Evolutionary conservation across 2,329 filamentous ascomycete genomes (phyloP).

Genomic region (Aspergillus spinulosporus): DNA sequence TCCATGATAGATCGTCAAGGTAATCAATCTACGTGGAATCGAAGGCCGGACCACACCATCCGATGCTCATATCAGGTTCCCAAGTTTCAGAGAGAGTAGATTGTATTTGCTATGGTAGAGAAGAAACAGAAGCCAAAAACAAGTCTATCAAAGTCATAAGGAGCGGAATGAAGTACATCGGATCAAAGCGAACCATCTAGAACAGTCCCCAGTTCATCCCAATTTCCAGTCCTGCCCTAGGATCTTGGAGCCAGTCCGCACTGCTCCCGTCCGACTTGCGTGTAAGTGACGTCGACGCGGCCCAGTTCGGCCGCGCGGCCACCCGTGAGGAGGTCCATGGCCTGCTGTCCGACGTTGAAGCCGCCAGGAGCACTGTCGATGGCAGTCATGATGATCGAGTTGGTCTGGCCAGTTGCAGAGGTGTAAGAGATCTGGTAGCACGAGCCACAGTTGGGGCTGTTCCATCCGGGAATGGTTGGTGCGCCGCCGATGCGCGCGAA

Average conservation of each 20-base stretch:
- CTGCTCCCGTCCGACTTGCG: slow-evolving; percentile 21
- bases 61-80: too few species aligned
- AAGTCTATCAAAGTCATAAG: neutral
- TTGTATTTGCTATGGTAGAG: too few species aligned
- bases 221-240: neutral
- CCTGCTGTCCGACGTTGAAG: slow-evolving; percentile 52
- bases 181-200: neutral
- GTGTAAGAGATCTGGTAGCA: slow-evolving; percentile 55
- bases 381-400: slow-evolving; percentile 50
- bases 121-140: neutral
- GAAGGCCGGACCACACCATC: too few species aligned
- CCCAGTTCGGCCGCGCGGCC: slow-evolving; percentile 47
- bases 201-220: neutral
- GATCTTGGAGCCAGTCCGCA: slow-evolving; percentile 12
- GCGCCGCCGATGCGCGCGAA: slow-evolving; percentile 55
- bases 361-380: slow-evolving; percentile 49
- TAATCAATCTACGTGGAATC: too few species aligned
- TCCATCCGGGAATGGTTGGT: slow-evolving; percentile 50
- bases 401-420: slow-evolving; percentile 33
- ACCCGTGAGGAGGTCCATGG: slow-evolving; percentile 53
- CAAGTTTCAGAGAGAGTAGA: too few species aligned
- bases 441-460: slow-evolving; percentile 51
- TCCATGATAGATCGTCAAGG: too few species aligned
- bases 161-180: neutral
- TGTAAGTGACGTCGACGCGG: slow-evolving; percentile 39